Percentiles rank a stretch among this genome's conserved stretches.
Evolutionary conservation across 2,329 filamentous ascomycete genomes (phyloP).

Genomic region (Penicillium paneum): DNA sequence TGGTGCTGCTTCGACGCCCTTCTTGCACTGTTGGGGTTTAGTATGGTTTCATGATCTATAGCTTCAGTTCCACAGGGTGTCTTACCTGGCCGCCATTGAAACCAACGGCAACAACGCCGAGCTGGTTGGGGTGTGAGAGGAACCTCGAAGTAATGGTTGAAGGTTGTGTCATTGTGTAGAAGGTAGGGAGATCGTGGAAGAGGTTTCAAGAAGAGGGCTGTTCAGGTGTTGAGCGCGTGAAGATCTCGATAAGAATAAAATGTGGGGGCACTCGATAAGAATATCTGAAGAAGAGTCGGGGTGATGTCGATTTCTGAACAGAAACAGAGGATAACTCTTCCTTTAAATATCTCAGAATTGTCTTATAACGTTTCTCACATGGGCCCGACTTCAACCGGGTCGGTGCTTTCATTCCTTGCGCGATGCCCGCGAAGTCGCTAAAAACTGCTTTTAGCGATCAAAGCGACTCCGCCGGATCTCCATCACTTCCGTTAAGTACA

Average conservation of each 20-base stretch:
- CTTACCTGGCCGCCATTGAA: slow-evolving; percentile 94
- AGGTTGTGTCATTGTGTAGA: slow-evolving; percentile 51
- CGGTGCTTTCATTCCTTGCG: slow-evolving; percentile 15
- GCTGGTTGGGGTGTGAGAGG: slow-evolving; percentile 71
- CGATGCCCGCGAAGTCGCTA: slow-evolving; percentile 33
- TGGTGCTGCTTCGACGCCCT: slow-evolving; percentile 86
- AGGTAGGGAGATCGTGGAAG: not conserved
- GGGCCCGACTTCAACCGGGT: slow-evolving; percentile 10
- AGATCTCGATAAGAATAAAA: slow-evolving; percentile 24
- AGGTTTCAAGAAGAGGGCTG: slow-evolving; percentile 7
- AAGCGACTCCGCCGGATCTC: slow-evolving; percentile 24
- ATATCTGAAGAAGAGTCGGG: not conserved
- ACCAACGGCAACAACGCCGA: slow-evolving; percentile 90
- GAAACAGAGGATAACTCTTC: not conserved
- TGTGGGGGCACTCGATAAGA: slow-evolving; percentile 1
- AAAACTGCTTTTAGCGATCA: slow-evolving; percentile 49
- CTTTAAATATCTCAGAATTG: not conserved
- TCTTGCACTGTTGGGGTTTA: slow-evolving; percentile 64
- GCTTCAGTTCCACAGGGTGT: not conserved
- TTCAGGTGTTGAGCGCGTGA: slow-evolving; percentile 3
- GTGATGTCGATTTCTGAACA: not conserved
- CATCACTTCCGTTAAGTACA: slow-evolving; percentile 48
- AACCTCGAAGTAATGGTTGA: slow-evolving; percentile 67
- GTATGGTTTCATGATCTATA: not conserved
- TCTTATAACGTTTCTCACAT: slow-evolving; percentile 7